Base-by-base conservation (phyloP, 2,329 filamentous ascomycete genomes). In the Aspergillus fijiensis region DNA sequence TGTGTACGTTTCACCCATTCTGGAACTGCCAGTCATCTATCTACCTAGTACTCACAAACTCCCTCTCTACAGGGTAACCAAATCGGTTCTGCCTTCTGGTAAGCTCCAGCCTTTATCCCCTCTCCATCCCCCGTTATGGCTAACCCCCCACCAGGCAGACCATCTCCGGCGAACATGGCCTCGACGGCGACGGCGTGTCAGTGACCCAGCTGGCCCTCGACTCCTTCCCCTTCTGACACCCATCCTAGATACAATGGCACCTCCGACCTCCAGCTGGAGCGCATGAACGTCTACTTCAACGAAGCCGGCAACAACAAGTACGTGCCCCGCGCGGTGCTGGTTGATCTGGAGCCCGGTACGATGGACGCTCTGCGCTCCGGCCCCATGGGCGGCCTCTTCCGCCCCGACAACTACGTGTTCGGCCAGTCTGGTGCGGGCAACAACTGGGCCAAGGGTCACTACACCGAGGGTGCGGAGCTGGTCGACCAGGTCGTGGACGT, bases 371-470 rank as follows among this genome's bases (percentile, higher is more conserved):
- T 99, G 84, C 94, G 94, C 80, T 91, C 94, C 73, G 94, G 95
- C 81, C 95, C 95, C 70, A 98, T 98, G 79, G 95, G 95, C 73
- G 91, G 97, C 85, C 92, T 99, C 72, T 98, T 99, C 92, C 93
- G 95, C 69, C 95, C 95, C 79, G 95, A 99, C 85, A 99, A 98
- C 90, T 98, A 98, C 84, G 92, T 98, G 78, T 98, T 98, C 81
- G 95, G 95, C 74, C 95, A 98, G 85, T 98, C 95, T 74, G 94
- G 95, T 87, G 95, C 95, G 80, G 95, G 95, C 84, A 99, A 99
- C 92, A 98, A 98, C 89, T 99, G 95, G 95, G 95, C 95, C 82
- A 99, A 98, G 89, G 95, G 95, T 84, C 95, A 99, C 81, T 99
- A 99, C 88, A 99, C 95, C 69, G 95, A 99, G 85, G 95, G 95